Conservation (phyloP, 2,329 filamentous ascomycete genomes). For the Ustilaginoidea virens region DNA sequence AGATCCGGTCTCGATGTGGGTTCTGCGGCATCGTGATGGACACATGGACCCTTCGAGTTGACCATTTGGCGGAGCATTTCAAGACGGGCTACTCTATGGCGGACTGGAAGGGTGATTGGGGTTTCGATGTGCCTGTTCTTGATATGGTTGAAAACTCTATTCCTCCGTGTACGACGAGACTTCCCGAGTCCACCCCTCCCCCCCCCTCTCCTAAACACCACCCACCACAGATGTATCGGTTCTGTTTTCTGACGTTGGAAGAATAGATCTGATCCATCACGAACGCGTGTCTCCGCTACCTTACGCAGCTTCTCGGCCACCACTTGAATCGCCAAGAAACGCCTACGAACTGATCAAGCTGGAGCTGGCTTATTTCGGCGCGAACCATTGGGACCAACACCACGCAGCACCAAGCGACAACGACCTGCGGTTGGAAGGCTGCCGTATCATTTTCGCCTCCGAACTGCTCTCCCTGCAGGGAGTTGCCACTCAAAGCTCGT, state of each 20-base stretch:
- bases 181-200: slow-evolving; percentile 19
- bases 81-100: slow-evolving; percentile 51
- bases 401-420: slow-evolving; percentile 29
- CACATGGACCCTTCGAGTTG: slow-evolving; percentile 43
- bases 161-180: slow-evolving; percentile 41
- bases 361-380: slow-evolving; percentile 37
- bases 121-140: slow-evolving; percentile 45
- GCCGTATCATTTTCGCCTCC: slow-evolving; percentile 38
- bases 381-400: slow-evolving; percentile 26
- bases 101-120: slow-evolving; percentile 57
- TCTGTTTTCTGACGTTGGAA: slow-evolving; percentile 26
- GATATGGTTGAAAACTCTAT: slow-evolving; percentile 52
- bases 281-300: slow-evolving; percentile 42
- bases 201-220: too few species aligned
- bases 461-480: slow-evolving; percentile 29
- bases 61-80: slow-evolving; percentile 54
- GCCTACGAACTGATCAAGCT: slow-evolving; percentile 47
- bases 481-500: slow-evolving; percentile 25
- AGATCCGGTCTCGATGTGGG: slow-evolving; percentile 48
- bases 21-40: slow-evolving; percentile 49
- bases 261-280: slow-evolving; percentile 46
- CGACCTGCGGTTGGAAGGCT: slow-evolving; percentile 42
- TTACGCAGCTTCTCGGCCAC: slow-evolving; percentile 29
- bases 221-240: too few species aligned
- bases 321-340: slow-evolving; percentile 32